Conservation (phyloP, 768 basidiomycete genomes). For the Boletus tylopilopsis region DNA sequence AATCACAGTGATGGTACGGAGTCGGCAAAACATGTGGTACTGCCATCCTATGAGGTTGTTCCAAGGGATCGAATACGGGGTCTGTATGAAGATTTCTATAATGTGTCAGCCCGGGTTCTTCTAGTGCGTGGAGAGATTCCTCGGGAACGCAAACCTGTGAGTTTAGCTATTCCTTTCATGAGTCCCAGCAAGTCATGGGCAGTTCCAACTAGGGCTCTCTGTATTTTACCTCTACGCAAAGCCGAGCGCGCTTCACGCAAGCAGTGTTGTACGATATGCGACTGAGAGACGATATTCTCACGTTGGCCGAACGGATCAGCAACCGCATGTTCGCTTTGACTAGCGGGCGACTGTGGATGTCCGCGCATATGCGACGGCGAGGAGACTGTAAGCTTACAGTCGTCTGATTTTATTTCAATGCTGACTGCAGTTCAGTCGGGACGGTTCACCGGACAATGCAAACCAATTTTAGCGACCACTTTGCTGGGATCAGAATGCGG, state of each 20-base stretch:
- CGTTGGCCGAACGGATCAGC: constrained; percentile 30
- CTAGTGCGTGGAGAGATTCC: constrained; percentile 40
- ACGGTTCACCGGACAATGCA: constrained; percentile 35
- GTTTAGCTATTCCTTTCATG: not conserved
- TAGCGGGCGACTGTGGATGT: constrained; percentile 39
- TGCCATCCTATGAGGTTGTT: constrained; percentile 33
- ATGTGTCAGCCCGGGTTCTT: constrained; percentile 34
- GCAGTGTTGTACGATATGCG: constrained; percentile 32
- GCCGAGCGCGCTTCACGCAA: constrained; percentile 24
- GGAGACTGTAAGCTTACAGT: constrained; percentile 36
- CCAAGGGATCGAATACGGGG: constrained; percentile 34
- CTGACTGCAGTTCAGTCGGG: constrained; percentile 22
- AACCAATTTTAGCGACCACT: constrained; percentile 28
- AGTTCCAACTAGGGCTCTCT: constrained; percentile 26
- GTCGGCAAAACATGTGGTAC: constrained; percentile 35
- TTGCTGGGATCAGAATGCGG: constrained; percentile 29
- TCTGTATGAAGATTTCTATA: constrained; percentile 36
- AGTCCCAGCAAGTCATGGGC: not conserved
- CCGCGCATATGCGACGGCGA: constrained; percentile 43
- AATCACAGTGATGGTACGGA: constrained; percentile 35
- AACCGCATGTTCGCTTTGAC: constrained; percentile 29
- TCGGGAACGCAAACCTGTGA: constrained; percentile 36
- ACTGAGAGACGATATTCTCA: constrained; percentile 22
- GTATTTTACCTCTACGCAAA: constrained; percentile 31
- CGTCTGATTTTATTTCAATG: not conserved